Base-by-base conservation (phyloP, 148 eudicot species). In the Amaranthus hypochondriacus region DNA sequence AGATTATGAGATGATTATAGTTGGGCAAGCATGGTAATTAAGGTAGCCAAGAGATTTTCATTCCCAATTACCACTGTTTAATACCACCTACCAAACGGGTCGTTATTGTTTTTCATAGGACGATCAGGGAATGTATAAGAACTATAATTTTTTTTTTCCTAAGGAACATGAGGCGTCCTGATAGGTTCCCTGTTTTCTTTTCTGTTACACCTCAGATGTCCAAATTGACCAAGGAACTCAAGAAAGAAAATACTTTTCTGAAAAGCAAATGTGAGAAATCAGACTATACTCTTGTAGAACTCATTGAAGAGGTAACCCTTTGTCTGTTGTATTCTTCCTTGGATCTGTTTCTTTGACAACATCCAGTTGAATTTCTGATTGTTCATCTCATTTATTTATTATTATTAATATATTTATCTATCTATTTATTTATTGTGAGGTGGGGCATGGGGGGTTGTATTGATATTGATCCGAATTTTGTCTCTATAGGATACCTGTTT, bases 201-300 rank as follows among this genome's bases (percentile, higher is more conserved):
- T 79, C 47, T 83, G 64, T 74, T 64, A 1, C 60, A 72, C 61
- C 78, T 53, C 80, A 95, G 99, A 90, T 95, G 99, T 80, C 88
- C 64, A 92, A 95, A 85, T 87, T 91, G 57, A 84, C 87, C 14
- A 92, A 87, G 85, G 99, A 92, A 39, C 89, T 95, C 76, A 89
- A 76, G 75, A 95, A 86, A 84, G 99, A 95, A 81, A 95, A 92
- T 76, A 76, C 89, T 39, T 89, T 89, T 80, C 75, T 95, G 89
- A 95, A 95, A 84, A 84, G 89, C 88, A 92, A 95, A 77, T 83
- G 88, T 77, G 92, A 89, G 49, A 92, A 90, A 77, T 75, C 99
- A 70, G 99, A 92, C 72, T 47, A 81, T 72, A 88, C 97, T 68
- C 96, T 90, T 62, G 86, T 90, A 81, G 93, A 92, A 82, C 96